Conservation (phyloP, 257 asterid genomes). For the Scutellaria galericulata region DNA sequence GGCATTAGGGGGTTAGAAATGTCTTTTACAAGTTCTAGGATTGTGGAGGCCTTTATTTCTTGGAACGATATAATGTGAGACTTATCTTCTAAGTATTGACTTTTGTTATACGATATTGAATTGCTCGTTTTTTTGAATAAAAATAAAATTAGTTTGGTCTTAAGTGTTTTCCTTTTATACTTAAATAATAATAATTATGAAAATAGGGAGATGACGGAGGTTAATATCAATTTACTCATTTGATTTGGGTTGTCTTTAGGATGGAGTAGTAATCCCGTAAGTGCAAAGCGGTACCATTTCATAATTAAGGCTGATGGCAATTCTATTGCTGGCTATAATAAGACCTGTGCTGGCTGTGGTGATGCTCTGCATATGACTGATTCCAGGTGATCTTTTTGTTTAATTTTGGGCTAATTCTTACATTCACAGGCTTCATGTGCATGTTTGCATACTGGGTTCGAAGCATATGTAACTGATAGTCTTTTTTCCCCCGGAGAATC, state of each 20-base stretch:
- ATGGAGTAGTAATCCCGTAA: conserved; percentile 93
- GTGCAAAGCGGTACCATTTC: conserved; percentile 90
- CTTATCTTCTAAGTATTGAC: no score
- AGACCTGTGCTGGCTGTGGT: conserved; percentile 82
- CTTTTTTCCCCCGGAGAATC: background rate
- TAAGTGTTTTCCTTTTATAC: background rate
- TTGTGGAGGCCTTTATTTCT: no score
- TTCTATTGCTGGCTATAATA: conserved; percentile 73
- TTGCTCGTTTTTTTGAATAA: background rate
- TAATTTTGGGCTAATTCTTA: background rate
- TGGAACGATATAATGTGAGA: no score
- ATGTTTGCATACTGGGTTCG: background rate
- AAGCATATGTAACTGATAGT: background rate
- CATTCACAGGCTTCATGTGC: background rate
- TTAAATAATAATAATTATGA: background rate
- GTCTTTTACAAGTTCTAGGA: conserved; percentile 7
- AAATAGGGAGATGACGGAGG: no score
- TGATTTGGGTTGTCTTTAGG: conserved; percentile 47
- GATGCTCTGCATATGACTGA: conserved; percentile 70
- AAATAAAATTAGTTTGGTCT: background rate
- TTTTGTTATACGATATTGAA: no score
- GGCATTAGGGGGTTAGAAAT: conserved; percentile 5
- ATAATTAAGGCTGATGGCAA: conserved; percentile 90
- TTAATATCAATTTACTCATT: background rate
- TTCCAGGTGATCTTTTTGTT: conserved; percentile 56